Conservation (phyloP, 495 filamentous ascomycete species). For the Neurospora cerealis region DNA sequence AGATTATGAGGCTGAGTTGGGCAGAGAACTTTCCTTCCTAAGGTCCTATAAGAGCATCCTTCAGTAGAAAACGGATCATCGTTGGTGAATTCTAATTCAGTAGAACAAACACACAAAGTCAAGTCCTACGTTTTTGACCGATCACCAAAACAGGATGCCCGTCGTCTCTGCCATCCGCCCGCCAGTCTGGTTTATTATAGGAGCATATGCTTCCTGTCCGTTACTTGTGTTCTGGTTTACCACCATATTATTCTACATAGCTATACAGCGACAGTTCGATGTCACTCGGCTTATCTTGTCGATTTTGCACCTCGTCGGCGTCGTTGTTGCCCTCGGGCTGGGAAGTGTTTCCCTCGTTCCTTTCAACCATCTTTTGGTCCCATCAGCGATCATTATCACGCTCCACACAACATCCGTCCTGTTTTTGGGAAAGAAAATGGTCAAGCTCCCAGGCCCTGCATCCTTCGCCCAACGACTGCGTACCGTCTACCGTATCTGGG, state of each 20-base stretch:
- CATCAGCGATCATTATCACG: not conserved
- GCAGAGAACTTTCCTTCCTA: not conserved
- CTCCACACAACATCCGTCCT: not conserved
- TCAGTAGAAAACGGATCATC: not conserved
- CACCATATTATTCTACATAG: not conserved
- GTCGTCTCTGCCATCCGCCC: not conserved
- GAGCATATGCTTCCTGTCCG: not conserved
- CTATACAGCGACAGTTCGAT: not conserved
- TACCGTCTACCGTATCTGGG: not conserved
- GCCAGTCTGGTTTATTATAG: not conserved
- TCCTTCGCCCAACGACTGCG: not conserved
- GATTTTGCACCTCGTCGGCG: not conserved
- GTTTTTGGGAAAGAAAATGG: not conserved
- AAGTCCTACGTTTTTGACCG: not conserved
- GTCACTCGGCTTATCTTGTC: not conserved
- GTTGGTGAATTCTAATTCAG: not conserved
- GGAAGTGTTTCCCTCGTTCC: conserved; percentile 2
- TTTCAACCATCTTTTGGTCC: not conserved
- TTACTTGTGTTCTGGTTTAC: not conserved
- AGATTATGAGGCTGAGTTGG: not conserved
- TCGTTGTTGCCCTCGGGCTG: not conserved
- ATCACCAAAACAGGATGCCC: not conserved
- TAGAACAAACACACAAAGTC: not conserved
- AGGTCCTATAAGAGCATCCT: not conserved
- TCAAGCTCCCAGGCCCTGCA: not conserved